Evolutionary conservation across 768 basidiomycete species (phyloP).

Genomic region (Tylopilus plumbeoviolaceoides): DNA sequence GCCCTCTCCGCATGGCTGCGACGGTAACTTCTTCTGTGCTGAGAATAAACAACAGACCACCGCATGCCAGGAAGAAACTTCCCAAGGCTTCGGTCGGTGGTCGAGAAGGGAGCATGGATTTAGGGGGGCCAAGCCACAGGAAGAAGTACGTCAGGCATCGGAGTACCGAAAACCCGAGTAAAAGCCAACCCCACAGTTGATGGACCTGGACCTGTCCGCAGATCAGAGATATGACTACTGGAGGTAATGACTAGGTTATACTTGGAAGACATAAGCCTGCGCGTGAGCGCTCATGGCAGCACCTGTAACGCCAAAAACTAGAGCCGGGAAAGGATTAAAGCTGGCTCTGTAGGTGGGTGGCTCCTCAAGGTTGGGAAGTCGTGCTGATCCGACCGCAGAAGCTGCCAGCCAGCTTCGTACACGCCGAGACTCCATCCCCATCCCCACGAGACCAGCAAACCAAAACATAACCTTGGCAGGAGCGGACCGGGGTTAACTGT

Average conservation of each 20-base stretch:
- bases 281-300: constrained; percentile 90
- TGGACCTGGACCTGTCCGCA: constrained; percentile 76
- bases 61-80: constrained; percentile 81
- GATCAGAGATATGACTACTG: constrained; percentile 1
- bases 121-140: constrained; percentile 83
- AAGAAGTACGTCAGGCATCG: constrained; percentile 93
- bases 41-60: constrained; percentile 86
- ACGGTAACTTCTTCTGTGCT: constrained; percentile 87
- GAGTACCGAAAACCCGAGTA: constrained; percentile 72
- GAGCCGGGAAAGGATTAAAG: constrained; percentile 91
- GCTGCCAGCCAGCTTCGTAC: constrained; percentile 72
- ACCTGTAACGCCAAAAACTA: constrained; percentile 92
- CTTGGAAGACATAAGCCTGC: constrained; percentile 89
- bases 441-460: constrained; percentile 86
- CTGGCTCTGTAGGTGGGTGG: constrained; percentile 71
- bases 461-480: constrained; percentile 77
- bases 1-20: constrained; percentile 86
- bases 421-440: constrained; percentile 79
- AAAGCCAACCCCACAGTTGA: constrained; percentile 83
- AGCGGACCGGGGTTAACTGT: neutral
- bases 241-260: constrained; percentile 15
- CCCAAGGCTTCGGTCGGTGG: constrained; percentile 92
- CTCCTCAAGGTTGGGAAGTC: constrained; percentile 44
- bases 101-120: constrained; percentile 81
- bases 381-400: constrained; percentile 34